These are phyloP conservation scores for Hygrocybe punicea DNA, from an alignment of 768 basidiomycete genomes.

Conservation along the genomic window DNA sequence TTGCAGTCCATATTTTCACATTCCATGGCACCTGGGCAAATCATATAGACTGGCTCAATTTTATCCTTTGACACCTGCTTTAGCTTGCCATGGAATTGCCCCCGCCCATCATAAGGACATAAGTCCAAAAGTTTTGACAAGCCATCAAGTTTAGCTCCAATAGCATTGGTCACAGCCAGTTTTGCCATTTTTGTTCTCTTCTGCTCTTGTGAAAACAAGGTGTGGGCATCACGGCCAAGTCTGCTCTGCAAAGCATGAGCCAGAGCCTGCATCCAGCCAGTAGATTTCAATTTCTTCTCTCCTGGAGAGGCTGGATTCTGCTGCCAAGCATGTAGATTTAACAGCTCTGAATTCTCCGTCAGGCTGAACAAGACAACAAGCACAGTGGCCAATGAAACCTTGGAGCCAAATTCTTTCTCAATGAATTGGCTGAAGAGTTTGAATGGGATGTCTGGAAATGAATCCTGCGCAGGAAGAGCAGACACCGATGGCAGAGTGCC, in stretches of 20 bases:
- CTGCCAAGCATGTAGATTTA: conserved; percentile 5
- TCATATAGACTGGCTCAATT: too few species aligned
- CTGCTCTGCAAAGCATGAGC: background rate
- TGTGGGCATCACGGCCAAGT: background rate
- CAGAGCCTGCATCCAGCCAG: background rate
- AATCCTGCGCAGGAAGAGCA: too few species aligned
- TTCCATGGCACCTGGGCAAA: too few species aligned
- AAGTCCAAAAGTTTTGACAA: background rate
- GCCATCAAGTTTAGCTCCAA: background rate
- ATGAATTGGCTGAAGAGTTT: background rate
- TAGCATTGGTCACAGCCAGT: background rate
- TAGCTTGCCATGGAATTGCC: too few species aligned
- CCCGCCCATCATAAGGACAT: too few species aligned
- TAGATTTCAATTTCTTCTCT: background rate
- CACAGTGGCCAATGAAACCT: conserved; percentile 1
- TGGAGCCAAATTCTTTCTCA: background rate
- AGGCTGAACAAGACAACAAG: background rate
- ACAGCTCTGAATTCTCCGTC: background rate
- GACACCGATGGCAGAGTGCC: too few species aligned
- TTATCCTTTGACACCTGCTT: too few species aligned
- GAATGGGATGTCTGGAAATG: conserved; percentile 5
- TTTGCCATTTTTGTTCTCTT: background rate
- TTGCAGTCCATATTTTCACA: too few species aligned
- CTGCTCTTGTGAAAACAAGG: background rate
- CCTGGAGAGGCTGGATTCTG: background rate